Conservation (phyloP, 257 asterid species). For the Cynanchum wilfordii region DNA sequence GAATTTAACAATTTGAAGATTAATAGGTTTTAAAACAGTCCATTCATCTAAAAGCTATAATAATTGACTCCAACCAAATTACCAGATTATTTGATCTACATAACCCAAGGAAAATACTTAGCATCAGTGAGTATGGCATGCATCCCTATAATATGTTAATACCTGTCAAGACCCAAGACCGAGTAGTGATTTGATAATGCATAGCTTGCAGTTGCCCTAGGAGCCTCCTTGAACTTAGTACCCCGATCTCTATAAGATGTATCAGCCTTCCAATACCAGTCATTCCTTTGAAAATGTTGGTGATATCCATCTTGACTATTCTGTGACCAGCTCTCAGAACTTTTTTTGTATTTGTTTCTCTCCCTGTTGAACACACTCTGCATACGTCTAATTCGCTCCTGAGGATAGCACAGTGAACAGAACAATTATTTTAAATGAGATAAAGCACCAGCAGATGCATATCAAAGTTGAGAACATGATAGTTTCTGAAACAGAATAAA, state of each 20-base stretch:
- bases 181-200: conserved; percentile 76
- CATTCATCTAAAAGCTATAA: not conserved
- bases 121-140: not conserved
- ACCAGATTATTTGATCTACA: not conserved
- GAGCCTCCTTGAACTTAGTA: conserved; percentile 48
- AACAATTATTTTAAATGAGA: conserved; percentile 13
- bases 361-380: conserved; percentile 87
- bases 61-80: not conserved
- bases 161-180: conserved; percentile 97
- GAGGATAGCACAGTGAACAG: conserved; percentile 20
- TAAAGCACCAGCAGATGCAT: not conserved
- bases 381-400: conserved; percentile 96
- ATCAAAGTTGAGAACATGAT: conserved; percentile 2
- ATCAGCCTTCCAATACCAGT: conserved; percentile 92
- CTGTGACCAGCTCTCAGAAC: conserved; percentile 84
- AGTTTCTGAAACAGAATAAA: conserved; percentile 2
- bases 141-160: not conserved
- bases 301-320: conserved; percentile 55
- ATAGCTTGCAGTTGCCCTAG: conserved; percentile 38
- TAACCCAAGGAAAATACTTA: not conserved
- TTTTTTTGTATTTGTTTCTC: conserved; percentile 63
- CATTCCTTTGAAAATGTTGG: conserved; percentile 84
- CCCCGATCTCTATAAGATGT: conserved; percentile 48
- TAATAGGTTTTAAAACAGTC: not conserved
- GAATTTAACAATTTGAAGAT: not conserved